Conservation (phyloP, 768 basidiomycete genomes). For the Pisolithus marmoratus region DNA sequence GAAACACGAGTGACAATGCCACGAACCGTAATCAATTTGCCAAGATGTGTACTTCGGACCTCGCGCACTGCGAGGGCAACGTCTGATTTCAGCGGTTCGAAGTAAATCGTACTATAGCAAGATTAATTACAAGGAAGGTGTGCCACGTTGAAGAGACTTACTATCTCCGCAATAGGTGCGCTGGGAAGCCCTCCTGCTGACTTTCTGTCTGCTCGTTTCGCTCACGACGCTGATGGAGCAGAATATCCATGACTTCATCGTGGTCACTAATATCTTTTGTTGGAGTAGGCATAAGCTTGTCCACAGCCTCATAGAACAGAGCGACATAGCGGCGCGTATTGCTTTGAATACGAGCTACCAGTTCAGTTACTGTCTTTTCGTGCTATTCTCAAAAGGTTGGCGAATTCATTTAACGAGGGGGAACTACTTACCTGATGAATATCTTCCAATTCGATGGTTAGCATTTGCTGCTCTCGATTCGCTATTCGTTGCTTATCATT, state of each 20-base stretch:
- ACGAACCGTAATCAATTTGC: constrained; percentile 89
- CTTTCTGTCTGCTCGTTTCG: constrained; percentile 79
- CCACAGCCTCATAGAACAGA: constrained; percentile 87
- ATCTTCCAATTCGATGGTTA: constrained; percentile 87
- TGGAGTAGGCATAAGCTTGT: constrained; percentile 82
- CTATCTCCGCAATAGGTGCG: constrained; percentile 92
- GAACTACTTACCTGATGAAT: constrained; percentile 53
- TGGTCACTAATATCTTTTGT: constrained; percentile 87
- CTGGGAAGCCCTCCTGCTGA: constrained; percentile 75
- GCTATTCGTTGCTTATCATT: constrained; percentile 76
- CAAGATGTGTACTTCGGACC: constrained; percentile 81
- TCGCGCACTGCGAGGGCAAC: constrained; percentile 85
- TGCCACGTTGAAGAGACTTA: constrained; percentile 44
- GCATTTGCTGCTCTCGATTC: constrained; percentile 87
- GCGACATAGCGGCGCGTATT: constrained; percentile 89
- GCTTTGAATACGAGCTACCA: constrained; percentile 71
- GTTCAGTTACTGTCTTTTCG: constrained; percentile 62
- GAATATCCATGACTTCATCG: constrained; percentile 95
- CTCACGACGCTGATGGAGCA: constrained; percentile 88
- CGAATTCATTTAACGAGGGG: neutral
- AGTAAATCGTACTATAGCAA: constrained; percentile 79
- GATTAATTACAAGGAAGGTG: constrained; percentile 4
- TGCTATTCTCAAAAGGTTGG: constrained; percentile 39
- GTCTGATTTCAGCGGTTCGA: constrained; percentile 77
- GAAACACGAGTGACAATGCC: constrained; percentile 98